Conservation (phyloP, 2,329 filamentous ascomycete genomes). For the Alternaria postmessia region DNA sequence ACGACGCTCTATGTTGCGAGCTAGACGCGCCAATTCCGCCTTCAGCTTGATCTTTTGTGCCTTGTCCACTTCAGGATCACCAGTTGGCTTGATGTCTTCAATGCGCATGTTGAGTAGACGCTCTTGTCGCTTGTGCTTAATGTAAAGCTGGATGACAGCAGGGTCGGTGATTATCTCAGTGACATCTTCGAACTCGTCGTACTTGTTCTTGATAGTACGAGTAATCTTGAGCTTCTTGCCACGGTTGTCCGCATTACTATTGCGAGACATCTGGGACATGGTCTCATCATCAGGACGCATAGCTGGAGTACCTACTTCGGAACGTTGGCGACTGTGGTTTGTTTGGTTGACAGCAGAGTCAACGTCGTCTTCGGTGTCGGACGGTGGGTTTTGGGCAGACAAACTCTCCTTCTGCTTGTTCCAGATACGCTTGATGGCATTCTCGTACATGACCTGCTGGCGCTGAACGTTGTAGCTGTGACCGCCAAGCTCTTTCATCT, state of each 20-base stretch:
- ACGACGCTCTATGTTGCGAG: slow-evolving; percentile 90
- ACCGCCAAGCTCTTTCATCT: slow-evolving; percentile 73
- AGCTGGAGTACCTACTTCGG: slow-evolving; percentile 68
- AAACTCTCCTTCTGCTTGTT: slow-evolving; percentile 83
- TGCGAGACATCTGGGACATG: slow-evolving; percentile 59
- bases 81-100: slow-evolving; percentile 69
- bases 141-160: slow-evolving; percentile 87
- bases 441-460: slow-evolving; percentile 90
- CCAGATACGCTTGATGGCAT: slow-evolving; percentile 92
- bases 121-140: slow-evolving; percentile 75
- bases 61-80: slow-evolving; percentile 71
- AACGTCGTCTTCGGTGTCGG: slow-evolving; percentile 74
- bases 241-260: slow-evolving; percentile 65
- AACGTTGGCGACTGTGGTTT: slow-evolving; percentile 57
- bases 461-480: slow-evolving; percentile 98
- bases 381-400: slow-evolving; percentile 75
- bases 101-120: slow-evolving; percentile 79
- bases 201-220: slow-evolving; percentile 69
- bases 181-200: slow-evolving; percentile 66
- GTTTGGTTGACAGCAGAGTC: slow-evolving; percentile 58
- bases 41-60: slow-evolving; percentile 69
- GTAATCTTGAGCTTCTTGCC: slow-evolving; percentile 78
- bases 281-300: slow-evolving; percentile 74
- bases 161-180: slow-evolving; percentile 66
- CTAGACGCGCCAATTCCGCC: slow-evolving; percentile 80